Evolutionary conservation across 352 stramenopile species (phyloP), one percentile per base, ranked within the genome.

Genomic region (Pythium rishiriense): DNA sequence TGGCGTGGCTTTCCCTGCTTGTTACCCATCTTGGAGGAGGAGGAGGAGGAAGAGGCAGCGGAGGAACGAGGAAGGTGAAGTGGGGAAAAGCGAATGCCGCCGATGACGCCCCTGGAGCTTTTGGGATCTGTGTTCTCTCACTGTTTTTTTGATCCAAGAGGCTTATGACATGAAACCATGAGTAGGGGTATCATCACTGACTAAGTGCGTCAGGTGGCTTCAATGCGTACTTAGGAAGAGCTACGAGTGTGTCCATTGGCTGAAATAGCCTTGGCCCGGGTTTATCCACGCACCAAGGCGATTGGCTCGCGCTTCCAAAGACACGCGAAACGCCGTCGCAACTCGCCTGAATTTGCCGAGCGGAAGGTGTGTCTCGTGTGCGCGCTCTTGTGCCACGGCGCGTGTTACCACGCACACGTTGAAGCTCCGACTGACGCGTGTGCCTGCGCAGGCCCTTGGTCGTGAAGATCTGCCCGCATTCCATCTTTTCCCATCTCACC

Each of bases 1-100:
- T 49, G 51, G 31, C 74, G 66, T 52, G 47, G 75, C 65, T 94
- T 94, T 39, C 68, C 82, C 29, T 91, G 85, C 70, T 94, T 94
- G 79, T 93, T 94, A 28, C 86, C 86, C 86, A 94, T 64, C 11
- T 22, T 26, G 19, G 19, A n/a, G 47, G 26, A 39, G 47, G 29
- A 31, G 22, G 42, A 48, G 31, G 31, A 37, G 6, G 31, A 37
- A 11, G 31, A 11, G 31, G 31, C 31, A 14, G 35, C 11, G 5
- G n/a, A n/a, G n/a, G n/a, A n/a, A n/a, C n/a, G n/a, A n/a, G n/a
- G n/a, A n/a, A n/a, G n/a, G n/a, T n/a, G n/a, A n/a, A n/a, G n/a
- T n/a, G n/a, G n/a, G n/a, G 35, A 41, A 41, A 14, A 9, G 35
- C 35, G 35, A 41, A 41, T 41, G 35, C 35, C 6, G 9, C 17